phyloP scores from a whole-genome alignment of 768 basidiomycete genomes.

The Kwoniella sp. region DNA sequence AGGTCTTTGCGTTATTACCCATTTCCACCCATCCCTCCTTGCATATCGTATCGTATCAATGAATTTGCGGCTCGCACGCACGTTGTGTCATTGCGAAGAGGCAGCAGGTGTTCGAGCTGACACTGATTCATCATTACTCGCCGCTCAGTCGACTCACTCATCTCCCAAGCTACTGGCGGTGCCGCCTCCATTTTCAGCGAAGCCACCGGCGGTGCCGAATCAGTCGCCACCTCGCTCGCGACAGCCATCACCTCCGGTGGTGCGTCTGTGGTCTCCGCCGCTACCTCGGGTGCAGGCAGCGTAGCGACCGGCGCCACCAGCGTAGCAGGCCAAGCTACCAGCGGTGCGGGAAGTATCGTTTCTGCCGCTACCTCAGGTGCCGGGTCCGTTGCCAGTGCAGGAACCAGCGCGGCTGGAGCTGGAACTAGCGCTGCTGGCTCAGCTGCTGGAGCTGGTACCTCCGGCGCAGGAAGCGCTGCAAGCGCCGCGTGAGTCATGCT shows the following conservation, averaged over 20 bases:
- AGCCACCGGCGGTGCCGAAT: constrained; percentile 11
- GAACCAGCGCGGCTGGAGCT: constrained; percentile 3
- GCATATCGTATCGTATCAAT: too few relatives aligned
- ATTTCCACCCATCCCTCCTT: neutral
- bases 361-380: constrained; percentile 16
- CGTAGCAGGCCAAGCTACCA: constrained; percentile 10
- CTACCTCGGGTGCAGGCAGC: constrained; percentile 22
- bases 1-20: neutral
- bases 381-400: constrained; percentile 12
- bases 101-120: too few relatives aligned
- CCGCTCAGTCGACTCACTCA: constrained; percentile 10
- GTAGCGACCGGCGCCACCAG: constrained; percentile 21
- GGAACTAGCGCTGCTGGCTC: constrained; percentile 15
- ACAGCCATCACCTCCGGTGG: neutral
- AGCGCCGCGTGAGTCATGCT: constrained; percentile 18
- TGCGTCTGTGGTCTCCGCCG: neutral
- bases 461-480: constrained; percentile 11
- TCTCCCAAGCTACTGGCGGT: constrained; percentile 4
- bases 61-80: too few relatives aligned
- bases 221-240: neutral
- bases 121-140: neutral
- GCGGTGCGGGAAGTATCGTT: constrained; percentile 13
- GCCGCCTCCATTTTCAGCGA: constrained; percentile 6
- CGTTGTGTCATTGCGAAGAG: too few relatives aligned
- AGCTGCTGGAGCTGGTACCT: constrained; percentile 17